Evolutionary conservation across 306 rosid genomes (phyloP).

Genomic region (Lathyrus aphaca): DNA sequence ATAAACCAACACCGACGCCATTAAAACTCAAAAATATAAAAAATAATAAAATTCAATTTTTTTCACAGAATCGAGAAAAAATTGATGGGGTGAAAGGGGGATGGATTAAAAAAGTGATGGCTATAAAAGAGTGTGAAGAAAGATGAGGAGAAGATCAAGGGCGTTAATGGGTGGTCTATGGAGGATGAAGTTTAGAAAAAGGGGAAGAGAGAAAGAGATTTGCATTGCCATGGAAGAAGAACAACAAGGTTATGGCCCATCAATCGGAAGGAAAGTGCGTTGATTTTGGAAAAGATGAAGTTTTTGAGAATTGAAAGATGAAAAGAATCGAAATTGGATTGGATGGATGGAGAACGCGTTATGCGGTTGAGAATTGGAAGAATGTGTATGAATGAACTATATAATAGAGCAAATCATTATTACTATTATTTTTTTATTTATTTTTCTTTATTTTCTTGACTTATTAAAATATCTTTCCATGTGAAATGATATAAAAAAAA

Average conservation of each 20-base stretch:
- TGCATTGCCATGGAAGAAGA: constrained; percentile 59
- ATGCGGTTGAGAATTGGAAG: background rate
- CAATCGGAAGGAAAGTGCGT: constrained; percentile 39
- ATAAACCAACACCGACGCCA: constrained; percentile 95
- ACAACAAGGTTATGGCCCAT: constrained; percentile 60
- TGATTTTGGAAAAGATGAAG: background rate
- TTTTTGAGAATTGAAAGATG: background rate
- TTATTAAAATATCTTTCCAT: no score
- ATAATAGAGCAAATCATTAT: no score
- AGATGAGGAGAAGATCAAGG: constrained; percentile 83
- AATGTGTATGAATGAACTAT: no score
- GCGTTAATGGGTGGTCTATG: constrained; percentile 69
- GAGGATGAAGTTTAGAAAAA: constrained; percentile 53
- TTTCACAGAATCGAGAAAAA: background rate
- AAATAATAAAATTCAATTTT: background rate
- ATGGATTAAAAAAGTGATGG: background rate
- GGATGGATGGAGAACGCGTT: background rate
- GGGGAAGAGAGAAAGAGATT: constrained; percentile 41
- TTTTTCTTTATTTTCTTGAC: no score
- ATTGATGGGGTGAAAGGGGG: background rate
- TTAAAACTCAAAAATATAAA: constrained; percentile 20
- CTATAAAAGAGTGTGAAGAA: constrained; percentile 85
- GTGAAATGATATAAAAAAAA: no score
- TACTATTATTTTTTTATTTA: no score
- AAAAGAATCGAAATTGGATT: background rate